Evolutionary conservation across 148 eudicot species (phyloP).

Genomic region (Rhododendron griersonianum): DNA sequence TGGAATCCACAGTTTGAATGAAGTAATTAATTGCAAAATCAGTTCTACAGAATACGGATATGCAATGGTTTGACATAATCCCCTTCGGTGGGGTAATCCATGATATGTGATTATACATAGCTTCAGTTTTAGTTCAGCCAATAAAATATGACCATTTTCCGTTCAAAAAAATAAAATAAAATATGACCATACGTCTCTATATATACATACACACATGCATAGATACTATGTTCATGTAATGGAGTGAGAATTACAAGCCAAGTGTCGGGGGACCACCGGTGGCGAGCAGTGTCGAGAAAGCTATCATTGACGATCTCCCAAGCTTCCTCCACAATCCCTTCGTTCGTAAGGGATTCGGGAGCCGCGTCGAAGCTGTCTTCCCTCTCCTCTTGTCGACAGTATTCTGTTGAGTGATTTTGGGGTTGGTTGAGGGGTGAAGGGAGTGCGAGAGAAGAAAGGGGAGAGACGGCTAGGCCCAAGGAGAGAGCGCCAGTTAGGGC

Average conservation of each 20-base stretch:
- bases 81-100: not conserved
- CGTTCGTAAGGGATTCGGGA: slow-evolving; percentile 32
- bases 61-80: not conserved
- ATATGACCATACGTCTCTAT: not conserved
- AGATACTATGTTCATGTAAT: not conserved
- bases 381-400: slow-evolving; percentile 40
- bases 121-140: too few relatives aligned
- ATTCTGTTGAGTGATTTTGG: slow-evolving; percentile 7
- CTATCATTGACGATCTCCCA: slow-evolving; percentile 87
- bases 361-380: slow-evolving; percentile 20
- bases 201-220: not conserved
- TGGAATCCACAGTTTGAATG: not conserved
- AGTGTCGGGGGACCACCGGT: slow-evolving; percentile 67
- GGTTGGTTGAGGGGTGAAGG: not conserved
- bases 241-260: slow-evolving; percentile 60
- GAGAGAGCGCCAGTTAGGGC: slow-evolving; percentile 40
- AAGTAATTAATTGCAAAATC: not conserved
- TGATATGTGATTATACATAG: too few relatives aligned
- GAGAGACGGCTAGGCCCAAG: slow-evolving; percentile 25
- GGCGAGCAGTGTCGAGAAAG: slow-evolving; percentile 46
- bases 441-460: slow-evolving; percentile 34
- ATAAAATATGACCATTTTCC: too few relatives aligned
- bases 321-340: slow-evolving; percentile 82
- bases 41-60: not conserved
- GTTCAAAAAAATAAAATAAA: too few relatives aligned